Base-by-base conservation (phyloP, 441 rosid genomes). In the Bruguiera hainesii region DNA sequence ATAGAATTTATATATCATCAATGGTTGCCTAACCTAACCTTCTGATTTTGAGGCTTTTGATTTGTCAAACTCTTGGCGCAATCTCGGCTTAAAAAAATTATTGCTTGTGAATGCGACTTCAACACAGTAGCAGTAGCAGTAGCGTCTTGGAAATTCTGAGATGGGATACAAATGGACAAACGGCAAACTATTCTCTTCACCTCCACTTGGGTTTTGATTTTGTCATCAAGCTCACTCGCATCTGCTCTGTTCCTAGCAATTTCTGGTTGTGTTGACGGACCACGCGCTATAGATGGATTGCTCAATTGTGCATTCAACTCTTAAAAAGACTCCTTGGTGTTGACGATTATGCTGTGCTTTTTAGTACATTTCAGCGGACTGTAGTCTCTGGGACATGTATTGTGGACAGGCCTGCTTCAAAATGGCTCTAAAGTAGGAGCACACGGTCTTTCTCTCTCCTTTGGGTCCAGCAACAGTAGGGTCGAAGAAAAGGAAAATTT, bases 51-150 rank as follows among this genome's bases (percentile, higher is more conserved):
- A n/a, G n/a, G 29, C 23, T 23, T 28, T 49, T 71, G 39, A 11
- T 60, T 72, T 73, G 71, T 57, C 71, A 66, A 75, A 71, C 0
- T n/a, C 35, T 2, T 35, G 18, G 49, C 48, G 29, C 13, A 30
- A 29, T 18, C 1, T 5, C 48, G 23, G 16, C 35, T 18, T 20
- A 9, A 7, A 23, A 15, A 35, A 26, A 31, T 6, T 37, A 20
- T 29, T 7, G 0, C 1, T 26, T 0, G n/a, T 61, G 58, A 46
- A 19, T 6, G n/a, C 6, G 50, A 61, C 62, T 28, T 61, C 61
- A 60, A 9, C 56, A 37, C 7, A 7, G 9, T 7, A 4, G 26
- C 26, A 25, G 26, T 20, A 20, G 20, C 26, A 26, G 29, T 23
- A 49, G 20, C 28, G 15, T 10, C 46, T 35, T 8, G 10, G 39